phyloP scores from a whole-genome alignment of 2,329 filamentous ascomycete species.

The Venturia aucupariae region DNA sequence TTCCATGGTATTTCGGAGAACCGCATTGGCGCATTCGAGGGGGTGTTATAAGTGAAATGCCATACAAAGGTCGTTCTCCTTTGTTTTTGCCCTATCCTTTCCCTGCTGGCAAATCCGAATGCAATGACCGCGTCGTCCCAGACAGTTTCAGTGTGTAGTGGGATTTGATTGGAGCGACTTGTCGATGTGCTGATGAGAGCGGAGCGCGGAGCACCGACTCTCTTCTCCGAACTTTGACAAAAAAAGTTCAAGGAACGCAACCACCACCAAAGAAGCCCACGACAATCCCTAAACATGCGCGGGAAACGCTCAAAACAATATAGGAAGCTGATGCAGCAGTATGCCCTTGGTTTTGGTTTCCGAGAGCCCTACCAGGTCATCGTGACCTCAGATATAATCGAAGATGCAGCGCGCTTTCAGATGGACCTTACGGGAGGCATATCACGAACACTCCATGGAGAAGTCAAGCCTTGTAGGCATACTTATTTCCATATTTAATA shows the following conservation, averaged over 20 bases:
- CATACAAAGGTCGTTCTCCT: not conserved
- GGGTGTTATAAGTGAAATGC: not conserved
- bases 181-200: not conserved
- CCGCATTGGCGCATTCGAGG: constrained; percentile 6
- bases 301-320: constrained; percentile 65
- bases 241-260: not conserved
- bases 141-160: not conserved
- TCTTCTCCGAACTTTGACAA: not conserved
- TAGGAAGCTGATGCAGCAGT: constrained; percentile 89
- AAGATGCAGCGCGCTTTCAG: constrained; percentile 72
- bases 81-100: not conserved
- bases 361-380: constrained; percentile 91
- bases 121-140: not conserved
- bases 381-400: constrained; percentile 77
- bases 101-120: not conserved
- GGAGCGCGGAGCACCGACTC: not conserved
- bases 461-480: constrained; percentile 66
- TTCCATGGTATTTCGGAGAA: constrained; percentile 13
- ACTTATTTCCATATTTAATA: not conserved
- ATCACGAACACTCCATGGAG: constrained; percentile 74
- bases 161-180: not conserved
- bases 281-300: constrained; percentile 41
- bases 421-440: constrained; percentile 77
- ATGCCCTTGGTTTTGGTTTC: constrained; percentile 79
- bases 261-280: not conserved